These are phyloP conservation scores for Claviceps pusilla DNA, from an alignment of 2,329 filamentous ascomycete genomes.

Conservation along the genomic window DNA sequence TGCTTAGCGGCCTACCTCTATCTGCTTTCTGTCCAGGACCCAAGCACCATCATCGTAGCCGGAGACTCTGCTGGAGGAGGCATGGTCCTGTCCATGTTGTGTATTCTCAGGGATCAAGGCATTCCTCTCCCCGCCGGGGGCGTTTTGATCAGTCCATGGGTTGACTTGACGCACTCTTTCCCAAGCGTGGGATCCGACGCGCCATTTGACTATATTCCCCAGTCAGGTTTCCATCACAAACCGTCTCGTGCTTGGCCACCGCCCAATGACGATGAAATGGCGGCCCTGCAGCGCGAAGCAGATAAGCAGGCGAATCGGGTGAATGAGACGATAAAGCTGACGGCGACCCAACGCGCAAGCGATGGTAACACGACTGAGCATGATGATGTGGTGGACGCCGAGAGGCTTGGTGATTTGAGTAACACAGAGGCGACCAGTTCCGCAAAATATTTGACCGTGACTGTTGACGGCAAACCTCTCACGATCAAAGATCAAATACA, in stretches of 20 bases:
- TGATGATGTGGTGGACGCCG: slow-evolving; percentile 10
- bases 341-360: slow-evolving; percentile 12
- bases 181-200: slow-evolving; percentile 67
- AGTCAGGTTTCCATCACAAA: slow-evolving; percentile 76
- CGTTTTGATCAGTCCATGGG: slow-evolving; percentile 87
- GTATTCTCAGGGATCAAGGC: slow-evolving; percentile 66
- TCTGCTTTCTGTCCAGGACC: slow-evolving; percentile 60
- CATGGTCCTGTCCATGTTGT: slow-evolving; percentile 69
- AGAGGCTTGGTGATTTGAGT: slow-evolving; percentile 10
- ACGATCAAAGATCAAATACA: slow-evolving; percentile 86
- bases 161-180: slow-evolving; percentile 88
- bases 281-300: slow-evolving; percentile 35
- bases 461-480: slow-evolving; percentile 54
- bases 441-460: slow-evolving; percentile 40
- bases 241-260: slow-evolving; percentile 89
- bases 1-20: slow-evolving; percentile 79
- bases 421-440: slow-evolving; percentile 14
- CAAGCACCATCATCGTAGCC: slow-evolving; percentile 69
- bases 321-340: slow-evolving; percentile 10
- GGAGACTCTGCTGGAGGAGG: slow-evolving; percentile 91
- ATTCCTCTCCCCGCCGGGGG: slow-evolving; percentile 78
- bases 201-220: slow-evolving; percentile 74
- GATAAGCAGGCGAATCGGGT: slow-evolving; percentile 21
- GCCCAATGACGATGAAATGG: slow-evolving; percentile 62
- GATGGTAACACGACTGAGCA: slow-evolving; percentile 22